Base-by-base conservation (phyloP, 2,329 filamentous ascomycete genomes). In the Aspergillus sp. region DNA sequence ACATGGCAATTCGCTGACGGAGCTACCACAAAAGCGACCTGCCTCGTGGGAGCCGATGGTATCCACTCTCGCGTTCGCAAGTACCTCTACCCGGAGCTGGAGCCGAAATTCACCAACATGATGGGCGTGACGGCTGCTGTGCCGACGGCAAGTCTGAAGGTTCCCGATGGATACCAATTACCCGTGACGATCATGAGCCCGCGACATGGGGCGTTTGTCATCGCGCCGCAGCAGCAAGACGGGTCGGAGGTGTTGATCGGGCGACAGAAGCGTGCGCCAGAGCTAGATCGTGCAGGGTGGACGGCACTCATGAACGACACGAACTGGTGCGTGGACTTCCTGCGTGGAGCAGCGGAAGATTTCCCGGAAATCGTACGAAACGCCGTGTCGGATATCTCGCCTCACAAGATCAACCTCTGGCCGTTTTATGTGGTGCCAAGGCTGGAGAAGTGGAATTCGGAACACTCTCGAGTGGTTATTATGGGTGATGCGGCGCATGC, bases 401-500 rank as follows among this genome's bases (percentile, higher is more conserved):
- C 70, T 0, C 59, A 72, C 3, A 71, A 70, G 0, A 71, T 83
- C 53, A 80, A 78, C 53, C 66, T 81, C 1, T 84, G 82, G 82
- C 80, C 81, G 0, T 84, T 83, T 45, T 81, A 80, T 57, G 67
- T 77, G 2, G 73, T 84, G 1, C 82, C 82, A 0, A 77, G 77
- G 63, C 74, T 84, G 0, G 74, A 77, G 1, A 69, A 65, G 0
- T 84, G 82, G 82, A 65, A 67, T 0, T 81, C 79, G 1, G 62
- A 66, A 0, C 57, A 65, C 6, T 65, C 70, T 0, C 69, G 75
- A 0, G 77, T 82, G 4, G 67, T 82, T 2, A 77, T 85, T 36
- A 71, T 85, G 0, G 87, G 86, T 14, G 86, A 89, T 66, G 85
- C 86, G 0, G 87, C 86, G 0, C 86, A 89, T 67, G 85, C 85